phyloP scores from a whole-genome alignment of 2,329 filamentous ascomycete species.

The Nothomitra cinnamomea region DNA sequence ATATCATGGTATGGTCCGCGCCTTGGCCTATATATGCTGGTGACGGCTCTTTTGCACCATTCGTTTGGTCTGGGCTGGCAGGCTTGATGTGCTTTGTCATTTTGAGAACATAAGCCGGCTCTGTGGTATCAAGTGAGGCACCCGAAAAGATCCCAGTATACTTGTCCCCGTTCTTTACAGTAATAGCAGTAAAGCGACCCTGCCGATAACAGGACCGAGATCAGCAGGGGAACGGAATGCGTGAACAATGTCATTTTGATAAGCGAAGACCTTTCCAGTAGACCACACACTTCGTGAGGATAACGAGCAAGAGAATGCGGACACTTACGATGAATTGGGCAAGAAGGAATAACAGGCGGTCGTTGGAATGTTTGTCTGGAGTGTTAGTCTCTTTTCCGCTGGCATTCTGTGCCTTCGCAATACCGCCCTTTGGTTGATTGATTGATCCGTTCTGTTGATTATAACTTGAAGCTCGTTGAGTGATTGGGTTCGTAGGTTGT shows the following conservation, averaged over 20 bases:
- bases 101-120: constrained; percentile 41
- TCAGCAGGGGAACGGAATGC: constrained; percentile 1
- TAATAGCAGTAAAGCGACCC: constrained; percentile 38
- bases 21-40: constrained; percentile 26
- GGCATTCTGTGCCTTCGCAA: not conserved
- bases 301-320: not conserved
- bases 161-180: constrained; percentile 41
- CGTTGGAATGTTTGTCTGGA: constrained; percentile 40
- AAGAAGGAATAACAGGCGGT: constrained; percentile 40
- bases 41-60: constrained; percentile 26
- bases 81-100: constrained; percentile 40
- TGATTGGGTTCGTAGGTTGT: constrained; percentile 42
- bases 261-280: not conserved
- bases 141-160: constrained; percentile 45
- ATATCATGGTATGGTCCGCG: constrained; percentile 36
- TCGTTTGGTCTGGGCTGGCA: constrained; percentile 24
- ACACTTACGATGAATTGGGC: constrained; percentile 40
- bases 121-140: constrained; percentile 32
- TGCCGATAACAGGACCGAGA: constrained; percentile 17
- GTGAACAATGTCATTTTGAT: not conserved
- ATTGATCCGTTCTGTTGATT: constrained; percentile 36
- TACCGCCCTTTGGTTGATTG: constrained; percentile 23
- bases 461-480: constrained; percentile 33
- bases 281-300: not conserved
- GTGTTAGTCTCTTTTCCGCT: constrained; percentile 31